Evolutionary conservation across 495 filamentous ascomycete species (phyloP), one percentile per base, ranked within the genome.

Genomic region (Beverwykella pulmonaria): DNA sequence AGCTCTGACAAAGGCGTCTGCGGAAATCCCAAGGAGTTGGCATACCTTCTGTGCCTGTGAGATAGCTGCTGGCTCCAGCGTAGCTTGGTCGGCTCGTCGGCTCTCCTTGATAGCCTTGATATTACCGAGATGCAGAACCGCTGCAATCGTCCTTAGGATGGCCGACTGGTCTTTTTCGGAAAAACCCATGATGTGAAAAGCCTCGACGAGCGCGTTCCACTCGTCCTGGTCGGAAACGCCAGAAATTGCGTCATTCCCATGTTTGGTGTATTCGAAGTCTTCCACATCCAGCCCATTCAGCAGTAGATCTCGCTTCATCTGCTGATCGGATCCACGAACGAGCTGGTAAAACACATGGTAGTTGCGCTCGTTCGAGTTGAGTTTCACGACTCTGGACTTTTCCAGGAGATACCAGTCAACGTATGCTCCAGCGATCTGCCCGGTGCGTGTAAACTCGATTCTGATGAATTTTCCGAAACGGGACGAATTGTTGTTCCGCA

Each of bases 321-420:
- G 79, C 3, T 76, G 74, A 68, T 92, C 88, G 1, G 93, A 92
- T 32, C 95, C 95, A 59, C 87, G 87, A 1, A 99, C 77, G 14
- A 99, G 82, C 76, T 99, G 95, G 74, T 99, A 99, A 76, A 99
- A 99, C 27, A 99, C 82, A 75, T 99, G 95, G 73, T 99, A 99
- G 69, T 97, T 99, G 25, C 95, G 84, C 74, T 99, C 95, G 50
- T 89, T 87, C 1, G 86, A 69, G 72, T 92, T 95, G 29, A 96
- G 85, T 46, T 88, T 89, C 20, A 98, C 92, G 7, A 99, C 95
- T 53, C 95, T 84, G 1, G 94, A 98, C 74, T 99, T 99, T 72
- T 99, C 95, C 12, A 99, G 77, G 0, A 99, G 82, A 77, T 98
- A 98, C 95, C 95, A 99, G 75, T 99, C 92, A 50, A 99, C 97